These are phyloP conservation scores for Fallopia convolvulus DNA, from an alignment of 148 eudicot genomes.

Conservation along the genomic window DNA sequence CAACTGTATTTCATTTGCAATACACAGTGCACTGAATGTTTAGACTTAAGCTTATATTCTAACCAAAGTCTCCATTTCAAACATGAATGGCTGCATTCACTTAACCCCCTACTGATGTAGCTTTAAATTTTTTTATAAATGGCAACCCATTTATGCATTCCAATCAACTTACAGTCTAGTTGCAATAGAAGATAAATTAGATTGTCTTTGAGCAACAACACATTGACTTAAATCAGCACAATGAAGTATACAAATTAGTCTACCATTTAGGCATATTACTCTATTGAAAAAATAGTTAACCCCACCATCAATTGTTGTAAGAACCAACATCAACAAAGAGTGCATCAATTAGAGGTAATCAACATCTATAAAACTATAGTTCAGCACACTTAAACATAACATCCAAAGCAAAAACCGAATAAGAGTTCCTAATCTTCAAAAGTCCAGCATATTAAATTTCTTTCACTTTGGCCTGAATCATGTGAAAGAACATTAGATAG, in stretches of 20 bases:
- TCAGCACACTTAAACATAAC: too few relatives aligned
- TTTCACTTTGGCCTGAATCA: conserved; percentile 42
- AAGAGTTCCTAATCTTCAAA: conserved; percentile 42
- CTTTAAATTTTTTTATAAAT: not conserved
- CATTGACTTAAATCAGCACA: not conserved
- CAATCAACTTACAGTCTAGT: not conserved
- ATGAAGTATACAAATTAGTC: too few relatives aligned
- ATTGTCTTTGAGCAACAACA: not conserved
- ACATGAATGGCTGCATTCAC: not conserved
- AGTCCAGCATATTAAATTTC: conserved; percentile 39
- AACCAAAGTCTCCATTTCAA: not conserved
- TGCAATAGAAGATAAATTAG: not conserved
- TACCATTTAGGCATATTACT: too few relatives aligned
- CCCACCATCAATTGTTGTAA: too few relatives aligned
- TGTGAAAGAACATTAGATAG: not conserved
- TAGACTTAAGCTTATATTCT: not conserved
- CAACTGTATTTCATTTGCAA: not conserved
- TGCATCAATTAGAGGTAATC: too few relatives aligned
- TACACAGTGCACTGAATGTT: not conserved
- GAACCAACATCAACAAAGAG: too few relatives aligned
- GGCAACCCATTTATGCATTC: not conserved
- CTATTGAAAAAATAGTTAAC: too few relatives aligned
- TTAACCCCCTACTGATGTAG: not conserved
- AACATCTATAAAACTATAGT: too few relatives aligned
- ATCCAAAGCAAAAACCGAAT: too few relatives aligned